Evolutionary conservation across 2,329 filamentous ascomycete species (phyloP), one percentile per base, ranked within the genome.

Genomic region (Colletotrichum shisoi): DNA sequence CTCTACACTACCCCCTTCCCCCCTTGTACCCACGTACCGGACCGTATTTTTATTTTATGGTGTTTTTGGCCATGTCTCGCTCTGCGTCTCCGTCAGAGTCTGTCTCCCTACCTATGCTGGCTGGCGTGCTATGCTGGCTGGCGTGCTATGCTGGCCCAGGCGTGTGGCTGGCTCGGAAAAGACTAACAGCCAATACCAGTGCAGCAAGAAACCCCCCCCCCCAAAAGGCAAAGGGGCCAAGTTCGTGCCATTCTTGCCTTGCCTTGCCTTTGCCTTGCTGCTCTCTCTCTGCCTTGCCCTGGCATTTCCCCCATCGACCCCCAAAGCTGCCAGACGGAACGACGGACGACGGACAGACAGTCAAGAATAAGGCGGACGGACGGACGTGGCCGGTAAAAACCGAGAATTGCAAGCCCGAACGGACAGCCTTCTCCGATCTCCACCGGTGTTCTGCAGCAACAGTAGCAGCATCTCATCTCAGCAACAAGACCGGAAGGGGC

Each of bases 401-500:
- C 48, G 24, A 61, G 57, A 52, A 61, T 49, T 39, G 53, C 46
- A 59, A 37, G 40, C 34, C 60, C 42, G 15, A 37, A 45, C n/a
- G 17, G 40, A 46, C 19, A 31, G 51, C 15, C 37, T 9, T 46
- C 44, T 48, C 44, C 7, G 31, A 34, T 44, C 44, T 39, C 19
- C 46, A 31, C 40, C 9, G n/a, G 46, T 31, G 46, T 31, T 21
- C 40, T 19, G 57, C 45, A 40, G 21, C 24, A 24, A 3, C 27
- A 31, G 24, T 27, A 27, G 31, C 31, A 34, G 31, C 31, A 34
- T 34, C 31, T 34, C 44, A 59, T 61, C 48, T 61, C 65, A 68
- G 56, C 62, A 68, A 68, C 65, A 68, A 68, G 61, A 65, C 56
- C 27, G 44, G 56, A 65, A 56, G 54, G 52, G 49, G 62, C 39